Evolutionary conservation across 306 rosid genomes (phyloP).

Genomic region (Medicago truncatula): DNA sequence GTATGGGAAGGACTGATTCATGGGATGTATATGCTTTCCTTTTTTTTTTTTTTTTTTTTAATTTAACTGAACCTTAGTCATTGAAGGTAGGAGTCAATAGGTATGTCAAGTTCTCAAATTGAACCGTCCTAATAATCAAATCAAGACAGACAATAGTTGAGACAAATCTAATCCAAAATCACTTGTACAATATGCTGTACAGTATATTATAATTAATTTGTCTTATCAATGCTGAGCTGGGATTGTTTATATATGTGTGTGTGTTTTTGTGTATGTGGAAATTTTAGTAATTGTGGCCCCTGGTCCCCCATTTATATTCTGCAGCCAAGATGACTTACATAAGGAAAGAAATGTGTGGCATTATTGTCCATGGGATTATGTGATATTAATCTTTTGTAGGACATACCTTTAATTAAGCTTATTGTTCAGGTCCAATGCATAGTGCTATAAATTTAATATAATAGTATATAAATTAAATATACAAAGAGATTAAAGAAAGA

Average conservation of each 20-base stretch:
- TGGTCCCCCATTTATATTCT: conserved; percentile 42
- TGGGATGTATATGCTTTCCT: background rate
- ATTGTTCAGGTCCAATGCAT: conserved; percentile 57
- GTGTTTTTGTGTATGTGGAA: conserved; percentile 15
- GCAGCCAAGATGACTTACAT: conserved; percentile 34
- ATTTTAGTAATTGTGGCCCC: conserved; percentile 30
- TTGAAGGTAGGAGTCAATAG: conserved; percentile 23
- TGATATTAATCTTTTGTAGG: conserved; percentile 52
- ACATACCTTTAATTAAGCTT: conserved; percentile 49
- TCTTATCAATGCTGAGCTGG: conserved; percentile 57
- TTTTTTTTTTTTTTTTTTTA: background rate
- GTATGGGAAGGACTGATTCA: conserved; percentile 13
- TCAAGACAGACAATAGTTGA: conserved; percentile 57
- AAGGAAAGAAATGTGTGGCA: conserved; percentile 50
- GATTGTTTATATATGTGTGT: conserved; percentile 27
- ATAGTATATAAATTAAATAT: no score
- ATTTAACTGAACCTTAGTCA: conserved; percentile 23
- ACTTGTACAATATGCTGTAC: conserved; percentile 40
- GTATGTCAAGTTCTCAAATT: conserved; percentile 34
- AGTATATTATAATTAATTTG: conserved; percentile 37
- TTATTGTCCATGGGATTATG: conserved; percentile 50
- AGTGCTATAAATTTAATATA: conserved; percentile 37
- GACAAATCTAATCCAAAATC: conserved; percentile 72
- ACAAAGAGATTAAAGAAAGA: conserved; percentile 41
- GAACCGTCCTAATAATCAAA: conserved; percentile 43